These are phyloP conservation scores for Penstemon newberryi DNA, from an alignment of 257 asterid species.

Conservation along the genomic window DNA sequence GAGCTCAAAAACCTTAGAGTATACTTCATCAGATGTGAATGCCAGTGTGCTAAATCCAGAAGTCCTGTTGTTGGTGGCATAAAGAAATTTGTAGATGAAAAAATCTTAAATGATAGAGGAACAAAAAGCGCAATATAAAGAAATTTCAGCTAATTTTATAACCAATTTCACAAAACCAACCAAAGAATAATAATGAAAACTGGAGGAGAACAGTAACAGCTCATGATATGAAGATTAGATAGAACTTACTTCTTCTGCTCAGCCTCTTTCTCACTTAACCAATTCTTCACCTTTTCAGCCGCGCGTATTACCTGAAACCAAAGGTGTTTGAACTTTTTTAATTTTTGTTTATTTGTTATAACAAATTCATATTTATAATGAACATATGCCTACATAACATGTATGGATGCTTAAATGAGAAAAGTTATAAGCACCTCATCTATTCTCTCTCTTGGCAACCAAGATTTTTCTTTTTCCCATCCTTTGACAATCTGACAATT, in stretches of 20 bases:
- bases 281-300: constrained; percentile 76
- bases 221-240: too few relatives aligned
- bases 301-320: constrained; percentile 54
- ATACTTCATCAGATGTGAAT: constrained; percentile 87
- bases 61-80: constrained; percentile 53
- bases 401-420: constrained; percentile 17
- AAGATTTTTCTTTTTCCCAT: constrained; percentile 83
- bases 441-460: constrained; percentile 85
- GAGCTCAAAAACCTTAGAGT: constrained; percentile 64
- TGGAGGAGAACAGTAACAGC: not conserved
- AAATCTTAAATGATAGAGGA: constrained; percentile 1
- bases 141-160: not conserved
- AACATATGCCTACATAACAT: constrained; percentile 9
- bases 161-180: constrained; percentile 3
- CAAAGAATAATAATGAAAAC: not conserved
- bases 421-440: constrained; percentile 61
- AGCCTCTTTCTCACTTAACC: constrained; percentile 84
- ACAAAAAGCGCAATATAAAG: not conserved
- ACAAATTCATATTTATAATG: not conserved
- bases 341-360: not conserved
- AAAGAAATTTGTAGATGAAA: constrained; percentile 20
- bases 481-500: constrained; percentile 60
- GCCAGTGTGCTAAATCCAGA: constrained; percentile 63
- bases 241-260: constrained; percentile 82
- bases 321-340: constrained; percentile 19